Percentiles rank a stretch among this genome's conserved stretches.
Conservation (phyloP, 192 early-diverging fungal species). For the Dimargaris verticillata region DNA sequence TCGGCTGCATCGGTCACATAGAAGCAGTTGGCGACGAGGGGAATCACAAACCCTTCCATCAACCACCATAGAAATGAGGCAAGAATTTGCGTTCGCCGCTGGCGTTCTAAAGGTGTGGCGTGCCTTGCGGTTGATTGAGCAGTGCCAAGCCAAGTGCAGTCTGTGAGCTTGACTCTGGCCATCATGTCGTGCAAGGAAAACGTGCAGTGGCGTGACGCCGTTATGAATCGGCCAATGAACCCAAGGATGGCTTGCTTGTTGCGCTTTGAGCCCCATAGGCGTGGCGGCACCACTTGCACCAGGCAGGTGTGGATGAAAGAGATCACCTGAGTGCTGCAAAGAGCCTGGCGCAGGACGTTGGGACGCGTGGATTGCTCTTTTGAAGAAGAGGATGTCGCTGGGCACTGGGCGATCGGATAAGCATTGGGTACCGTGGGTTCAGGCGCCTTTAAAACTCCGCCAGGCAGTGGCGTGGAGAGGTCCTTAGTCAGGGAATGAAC, state of each 20-base stretch:
- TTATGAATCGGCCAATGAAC: slow-evolving; percentile 6
- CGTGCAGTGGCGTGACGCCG: background rate
- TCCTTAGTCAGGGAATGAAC: background rate
- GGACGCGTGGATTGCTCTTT: background rate
- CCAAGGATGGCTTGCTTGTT: background rate
- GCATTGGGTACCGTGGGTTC: background rate
- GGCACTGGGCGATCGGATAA: background rate
- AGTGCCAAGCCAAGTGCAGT: background rate
- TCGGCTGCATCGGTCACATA: slow-evolving; percentile 6
- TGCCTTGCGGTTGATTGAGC: background rate
- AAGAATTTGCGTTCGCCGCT: background rate
- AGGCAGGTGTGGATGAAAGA: slow-evolving; percentile 2
- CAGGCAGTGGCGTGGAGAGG: background rate
- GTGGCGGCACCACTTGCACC: background rate
- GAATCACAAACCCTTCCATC: slow-evolving; percentile 7
- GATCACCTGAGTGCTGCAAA: background rate
- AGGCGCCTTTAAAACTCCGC: background rate
- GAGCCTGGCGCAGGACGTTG: background rate
- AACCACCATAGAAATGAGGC: slow-evolving; percentile 9
- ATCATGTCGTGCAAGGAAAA: slow-evolving; percentile 1
- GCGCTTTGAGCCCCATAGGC: background rate
- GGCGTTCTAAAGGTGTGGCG: background rate
- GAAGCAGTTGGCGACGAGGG: slow-evolving; percentile 1
- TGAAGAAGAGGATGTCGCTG: background rate
- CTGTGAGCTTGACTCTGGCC: background rate